Conservation (phyloP, 1,284 basidiomycete species). For the Apiotrichum gracile region DNA sequence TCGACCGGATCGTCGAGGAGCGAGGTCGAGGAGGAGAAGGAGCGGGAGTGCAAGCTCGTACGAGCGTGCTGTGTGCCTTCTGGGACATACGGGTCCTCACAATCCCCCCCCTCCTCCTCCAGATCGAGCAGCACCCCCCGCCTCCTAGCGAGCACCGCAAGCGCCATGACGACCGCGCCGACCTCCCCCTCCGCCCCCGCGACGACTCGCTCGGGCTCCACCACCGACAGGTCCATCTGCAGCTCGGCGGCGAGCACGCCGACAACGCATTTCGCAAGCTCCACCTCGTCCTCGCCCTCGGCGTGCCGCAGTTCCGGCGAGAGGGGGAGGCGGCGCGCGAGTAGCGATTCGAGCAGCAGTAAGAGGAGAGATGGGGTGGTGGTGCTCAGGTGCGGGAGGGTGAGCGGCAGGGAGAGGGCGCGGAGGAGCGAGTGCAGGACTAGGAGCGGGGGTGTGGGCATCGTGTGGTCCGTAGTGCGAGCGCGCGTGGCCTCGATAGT, state of each 20-base stretch:
- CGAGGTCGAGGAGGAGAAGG: background rate
- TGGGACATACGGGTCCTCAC: too few relatives aligned
- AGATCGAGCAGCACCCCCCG: slow-evolving; percentile 12
- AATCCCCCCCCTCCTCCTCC: slow-evolving; percentile 2
- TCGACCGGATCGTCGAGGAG: background rate
- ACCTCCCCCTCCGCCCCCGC: slow-evolving; percentile 20
- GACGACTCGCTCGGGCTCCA: slow-evolving; percentile 20
- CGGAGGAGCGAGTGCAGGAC: slow-evolving; percentile 24
- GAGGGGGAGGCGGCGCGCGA: slow-evolving; percentile 16
- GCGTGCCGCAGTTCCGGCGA: slow-evolving; percentile 13
- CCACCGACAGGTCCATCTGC: slow-evolving; percentile 21
- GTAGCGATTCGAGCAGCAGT: slow-evolving; percentile 21
- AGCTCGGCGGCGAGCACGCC: slow-evolving; percentile 30
- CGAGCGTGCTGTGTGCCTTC: background rate
- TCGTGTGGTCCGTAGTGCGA: slow-evolving; percentile 12
- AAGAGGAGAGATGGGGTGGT: slow-evolving; percentile 29
- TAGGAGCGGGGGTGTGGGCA: slow-evolving; percentile 26
- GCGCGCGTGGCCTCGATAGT: background rate
- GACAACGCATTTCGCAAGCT: slow-evolving; percentile 25
- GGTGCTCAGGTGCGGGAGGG: slow-evolving; percentile 13
- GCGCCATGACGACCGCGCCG: slow-evolving; percentile 26
- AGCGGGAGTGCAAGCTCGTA: background rate
- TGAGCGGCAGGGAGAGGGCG: slow-evolving; percentile 19
- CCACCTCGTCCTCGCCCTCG: slow-evolving; percentile 17
- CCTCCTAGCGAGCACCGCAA: slow-evolving; percentile 26